phyloP scores from a whole-genome alignment of 176 grass and related monocot species.

The Oryza coarctata region DNA sequence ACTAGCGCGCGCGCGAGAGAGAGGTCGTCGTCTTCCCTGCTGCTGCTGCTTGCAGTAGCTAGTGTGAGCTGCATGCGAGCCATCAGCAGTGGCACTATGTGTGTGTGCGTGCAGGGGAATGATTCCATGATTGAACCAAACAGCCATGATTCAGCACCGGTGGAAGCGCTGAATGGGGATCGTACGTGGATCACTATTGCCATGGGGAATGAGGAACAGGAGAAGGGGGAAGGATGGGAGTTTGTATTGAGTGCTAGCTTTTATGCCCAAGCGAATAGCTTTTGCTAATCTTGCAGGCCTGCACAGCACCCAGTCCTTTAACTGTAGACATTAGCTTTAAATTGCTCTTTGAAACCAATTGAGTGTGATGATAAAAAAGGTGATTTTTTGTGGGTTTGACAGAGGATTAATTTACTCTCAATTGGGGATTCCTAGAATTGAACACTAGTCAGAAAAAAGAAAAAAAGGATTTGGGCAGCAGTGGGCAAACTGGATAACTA shows the following conservation, averaged over 20 bases:
- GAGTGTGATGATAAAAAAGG: not conserved
- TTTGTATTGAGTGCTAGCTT: slow-evolving; percentile 21
- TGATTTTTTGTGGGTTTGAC: not conserved
- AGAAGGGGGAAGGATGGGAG: not conserved
- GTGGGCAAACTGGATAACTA: not conserved
- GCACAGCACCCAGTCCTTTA: not conserved
- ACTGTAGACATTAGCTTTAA: not conserved
- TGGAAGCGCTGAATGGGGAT: not conserved
- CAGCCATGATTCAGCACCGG: not conserved
- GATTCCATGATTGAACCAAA: slow-evolving; percentile 40
- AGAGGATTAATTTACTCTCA: not conserved
- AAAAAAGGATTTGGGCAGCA: not conserved
- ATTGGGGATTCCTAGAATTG: not conserved
- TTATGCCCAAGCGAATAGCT: not conserved
- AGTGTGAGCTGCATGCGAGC: not conserved
- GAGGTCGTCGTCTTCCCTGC: not conserved
- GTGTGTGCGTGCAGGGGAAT: slow-evolving; percentile 27
- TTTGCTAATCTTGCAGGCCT: not conserved
- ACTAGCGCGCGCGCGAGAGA: not conserved
- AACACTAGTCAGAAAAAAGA: not conserved
- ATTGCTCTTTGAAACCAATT: not conserved
- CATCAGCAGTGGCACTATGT: slow-evolving; percentile 41
- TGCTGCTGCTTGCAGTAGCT: not conserved
- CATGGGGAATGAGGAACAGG: slow-evolving; percentile 2
- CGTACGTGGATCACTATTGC: slow-evolving; percentile 21